A percentile compares a stretch with the other conserved stretches of the same genome.
These are phyloP conservation scores for Xylaria sp. DNA, from an alignment of 495 filamentous ascomycete genomes.

Conservation along the genomic window DNA sequence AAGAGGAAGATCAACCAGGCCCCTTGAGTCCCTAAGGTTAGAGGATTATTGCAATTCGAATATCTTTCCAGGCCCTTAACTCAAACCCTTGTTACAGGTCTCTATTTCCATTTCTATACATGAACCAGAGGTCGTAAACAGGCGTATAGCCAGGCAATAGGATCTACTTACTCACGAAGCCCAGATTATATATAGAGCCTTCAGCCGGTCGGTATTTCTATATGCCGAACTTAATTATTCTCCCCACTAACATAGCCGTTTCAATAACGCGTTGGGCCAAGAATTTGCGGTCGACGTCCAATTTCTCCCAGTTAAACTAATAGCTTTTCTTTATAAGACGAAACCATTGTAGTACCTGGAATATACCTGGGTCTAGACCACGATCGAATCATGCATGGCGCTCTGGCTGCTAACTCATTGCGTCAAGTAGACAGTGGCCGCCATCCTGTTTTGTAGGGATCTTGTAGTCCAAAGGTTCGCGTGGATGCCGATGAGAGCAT, in stretches of 20 bases:
- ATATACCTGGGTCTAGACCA: constrained; percentile 1
- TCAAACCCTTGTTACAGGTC: too few species aligned
- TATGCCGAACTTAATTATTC: not conserved
- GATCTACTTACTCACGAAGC: not conserved
- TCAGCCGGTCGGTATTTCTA: not conserved
- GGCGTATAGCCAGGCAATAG: not conserved
- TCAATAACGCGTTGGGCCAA: not conserved
- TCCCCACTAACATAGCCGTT: not conserved
- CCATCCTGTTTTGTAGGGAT: not conserved
- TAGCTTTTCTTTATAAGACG: not conserved
- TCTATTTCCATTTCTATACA: not conserved
- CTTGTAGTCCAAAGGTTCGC: not conserved
- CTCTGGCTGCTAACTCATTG: not conserved
- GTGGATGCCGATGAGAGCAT: not conserved
- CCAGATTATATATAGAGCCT: not conserved
- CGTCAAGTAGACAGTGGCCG: not conserved
- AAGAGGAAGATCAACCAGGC: too few species aligned
- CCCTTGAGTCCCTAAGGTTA: too few species aligned
- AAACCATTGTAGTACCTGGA: not conserved
- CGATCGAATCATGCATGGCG: not conserved
- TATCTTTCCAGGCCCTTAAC: too few species aligned
- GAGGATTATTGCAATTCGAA: too few species aligned
- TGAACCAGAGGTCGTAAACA: not conserved
- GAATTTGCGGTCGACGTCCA: not conserved
- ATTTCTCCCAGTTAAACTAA: not conserved